phyloP scores from a whole-genome alignment of 352 stramenopile species.

The Globisporangium rhizosaccharum region DNA sequence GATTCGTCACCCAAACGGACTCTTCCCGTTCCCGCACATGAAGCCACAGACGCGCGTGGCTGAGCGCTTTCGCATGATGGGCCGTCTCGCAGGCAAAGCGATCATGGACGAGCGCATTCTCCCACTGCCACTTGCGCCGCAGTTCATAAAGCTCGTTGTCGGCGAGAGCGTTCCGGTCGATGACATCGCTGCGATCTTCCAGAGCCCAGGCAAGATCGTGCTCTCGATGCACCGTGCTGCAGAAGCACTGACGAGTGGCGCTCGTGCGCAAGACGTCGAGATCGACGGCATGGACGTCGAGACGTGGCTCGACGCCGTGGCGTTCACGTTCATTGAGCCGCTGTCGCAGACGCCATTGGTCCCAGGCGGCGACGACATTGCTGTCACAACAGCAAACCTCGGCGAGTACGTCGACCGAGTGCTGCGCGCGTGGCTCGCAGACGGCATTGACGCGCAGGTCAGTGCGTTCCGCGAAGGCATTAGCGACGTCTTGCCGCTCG shows the following conservation, averaged over 20 bases:
- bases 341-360: conserved; percentile 64
- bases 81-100: conserved; percentile 71
- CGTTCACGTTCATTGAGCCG: conserved; percentile 74
- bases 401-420: conserved; percentile 49
- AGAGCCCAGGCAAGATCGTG: conserved; percentile 57
- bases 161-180: conserved; percentile 49
- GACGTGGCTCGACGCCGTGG: conserved; percentile 62
- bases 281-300: conserved; percentile 47
- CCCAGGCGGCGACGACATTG: conserved; percentile 29
- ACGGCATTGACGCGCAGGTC: conserved; percentile 59
- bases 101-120: conserved; percentile 80
- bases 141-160: conserved; percentile 78
- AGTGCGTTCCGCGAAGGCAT: conserved; percentile 73
- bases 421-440: conserved; percentile 54
- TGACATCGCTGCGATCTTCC: conserved; percentile 55
- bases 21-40: conserved; percentile 67
- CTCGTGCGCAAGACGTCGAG: conserved; percentile 23
- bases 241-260: conserved; percentile 20
- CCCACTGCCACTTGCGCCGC: conserved; percentile 57
- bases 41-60: conserved; percentile 27
- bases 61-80: conserved; percentile 79
- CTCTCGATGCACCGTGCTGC: conserved; percentile 47
- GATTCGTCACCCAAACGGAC: conserved; percentile 71
- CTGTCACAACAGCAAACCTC: conserved; percentile 56
- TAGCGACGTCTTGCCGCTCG: conserved; percentile 60